Base-by-base conservation (phyloP, 1,139 yeast species). In the Sugiyamaella neomexicana region DNA sequence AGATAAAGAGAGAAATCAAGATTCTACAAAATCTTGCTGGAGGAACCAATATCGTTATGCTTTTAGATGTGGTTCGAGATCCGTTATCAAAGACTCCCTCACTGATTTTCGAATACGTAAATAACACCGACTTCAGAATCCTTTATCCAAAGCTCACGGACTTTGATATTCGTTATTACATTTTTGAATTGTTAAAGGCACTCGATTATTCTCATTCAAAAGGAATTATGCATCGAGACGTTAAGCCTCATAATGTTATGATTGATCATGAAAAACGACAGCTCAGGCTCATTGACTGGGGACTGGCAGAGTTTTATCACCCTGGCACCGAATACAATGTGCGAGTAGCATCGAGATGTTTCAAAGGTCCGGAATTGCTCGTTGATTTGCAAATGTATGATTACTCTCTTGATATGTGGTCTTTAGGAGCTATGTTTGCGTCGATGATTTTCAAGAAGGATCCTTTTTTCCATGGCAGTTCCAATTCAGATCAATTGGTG, bases 151-250 rank as follows among this genome's bases (percentile, higher is more conserved):
- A 89, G 61, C 86, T 95, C 67, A 78, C 87, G 29, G 90, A 86
- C 66, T 74, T 74, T 58, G 99, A 95, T 68, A 86, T 93, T 63
- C 81, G 95, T 61, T 91, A 75, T 74, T 95, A 95, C 73, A 90
- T 93, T 82, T 84, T 79, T 63, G 96, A 93, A 73, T 78, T 95
- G 60, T 78, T 95, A 64, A 85, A 81, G 65, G 99, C 99, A 0
- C 78, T 95, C 59, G 97, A 95, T 72, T 95, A 81, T 70, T 87
- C 95, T 47, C 99, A 95, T 72, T 89, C 97, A 5, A 89, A 89
- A 89, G 99, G 99, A 41, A 91, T 95, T 60, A 95, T 95, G 89
- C 99, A 95, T 72, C 79, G 99, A 69, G 99, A 95, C 72, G 99
- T 95, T 59, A 95, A 95, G 72, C 99, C 99, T 29, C 98, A 95